Conservation (phyloP, 306 rosid genomes). For the Dryas alaskensis region DNA sequence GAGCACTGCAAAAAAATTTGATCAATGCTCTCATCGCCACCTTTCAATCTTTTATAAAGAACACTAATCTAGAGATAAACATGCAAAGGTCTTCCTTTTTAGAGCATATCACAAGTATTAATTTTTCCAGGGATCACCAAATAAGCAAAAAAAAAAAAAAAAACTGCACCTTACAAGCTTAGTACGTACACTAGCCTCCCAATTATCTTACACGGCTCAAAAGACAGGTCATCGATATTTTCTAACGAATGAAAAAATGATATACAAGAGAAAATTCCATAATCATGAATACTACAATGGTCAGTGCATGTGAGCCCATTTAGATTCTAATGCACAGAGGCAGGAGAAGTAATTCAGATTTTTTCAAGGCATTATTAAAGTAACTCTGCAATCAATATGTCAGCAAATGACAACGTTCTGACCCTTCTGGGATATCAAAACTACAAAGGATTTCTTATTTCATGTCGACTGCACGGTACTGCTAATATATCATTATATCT, state of each 20-base stretch:
- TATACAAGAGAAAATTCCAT: background rate
- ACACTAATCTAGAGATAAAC: background rate
- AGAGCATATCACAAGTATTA: background rate
- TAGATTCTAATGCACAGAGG: background rate
- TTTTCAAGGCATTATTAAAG: background rate
- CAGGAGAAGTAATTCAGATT: background rate
- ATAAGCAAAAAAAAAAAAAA: background rate
- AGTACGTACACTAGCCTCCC: background rate
- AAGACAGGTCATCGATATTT: background rate
- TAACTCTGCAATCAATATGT: background rate
- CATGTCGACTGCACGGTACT: background rate
- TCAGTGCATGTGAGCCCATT: background rate
- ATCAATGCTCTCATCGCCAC: background rate
- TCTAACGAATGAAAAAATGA: background rate
- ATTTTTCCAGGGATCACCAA: background rate
- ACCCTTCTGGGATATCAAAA: background rate
- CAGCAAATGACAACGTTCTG: background rate
- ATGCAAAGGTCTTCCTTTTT: background rate
- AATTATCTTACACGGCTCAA: background rate
- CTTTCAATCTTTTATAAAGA: background rate
- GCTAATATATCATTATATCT: background rate
- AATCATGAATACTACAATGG: background rate
- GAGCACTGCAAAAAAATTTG: background rate
- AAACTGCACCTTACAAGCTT: background rate
- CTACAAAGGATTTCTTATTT: background rate